Conservation (phyloP, 2,329 filamentous ascomycete genomes). For the Zalaria obscura region DNA sequence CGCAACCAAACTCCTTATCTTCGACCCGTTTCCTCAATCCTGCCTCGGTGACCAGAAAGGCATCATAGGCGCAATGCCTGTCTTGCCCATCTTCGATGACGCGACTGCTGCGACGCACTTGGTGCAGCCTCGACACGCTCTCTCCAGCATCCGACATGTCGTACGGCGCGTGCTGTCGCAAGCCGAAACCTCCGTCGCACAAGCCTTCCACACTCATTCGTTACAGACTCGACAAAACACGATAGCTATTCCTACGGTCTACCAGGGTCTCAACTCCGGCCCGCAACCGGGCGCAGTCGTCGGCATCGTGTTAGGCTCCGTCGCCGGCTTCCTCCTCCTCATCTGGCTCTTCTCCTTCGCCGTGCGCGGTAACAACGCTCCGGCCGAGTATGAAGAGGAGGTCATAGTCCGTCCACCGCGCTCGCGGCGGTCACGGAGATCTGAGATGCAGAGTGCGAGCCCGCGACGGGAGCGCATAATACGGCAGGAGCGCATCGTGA, state of each 20-base stretch:
- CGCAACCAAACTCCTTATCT: no score
- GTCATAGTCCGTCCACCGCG: conserved; percentile 13
- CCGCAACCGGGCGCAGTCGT: conserved; percentile 43
- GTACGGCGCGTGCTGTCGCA: neutral
- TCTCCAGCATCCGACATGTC: neutral
- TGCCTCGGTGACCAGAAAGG: no score
- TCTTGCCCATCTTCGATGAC: neutral
- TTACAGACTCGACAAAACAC: conserved; percentile 9
- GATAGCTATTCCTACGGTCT: conserved; percentile 46
- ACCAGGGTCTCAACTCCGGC: conserved; percentile 37
- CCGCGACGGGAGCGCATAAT: conserved; percentile 18
- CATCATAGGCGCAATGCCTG: neutral
- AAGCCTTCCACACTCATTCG: neutral
- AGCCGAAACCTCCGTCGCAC: neutral
- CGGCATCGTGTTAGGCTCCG: conserved; percentile 43
- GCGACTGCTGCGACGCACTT: neutral
- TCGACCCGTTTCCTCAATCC: no score
- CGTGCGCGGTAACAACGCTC: conserved; percentile 12
- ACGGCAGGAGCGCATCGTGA: conserved; percentile 18
- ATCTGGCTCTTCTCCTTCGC: conserved; percentile 35
- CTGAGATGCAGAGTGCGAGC: conserved; percentile 16
- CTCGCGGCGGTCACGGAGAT: conserved; percentile 16
- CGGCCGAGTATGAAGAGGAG: conserved; percentile 12
- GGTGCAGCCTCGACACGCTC: neutral
- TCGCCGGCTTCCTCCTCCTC: conserved; percentile 38